Conservation (phyloP, 2,329 filamentous ascomycete genomes). For the Aspergillus cejpii region DNA sequence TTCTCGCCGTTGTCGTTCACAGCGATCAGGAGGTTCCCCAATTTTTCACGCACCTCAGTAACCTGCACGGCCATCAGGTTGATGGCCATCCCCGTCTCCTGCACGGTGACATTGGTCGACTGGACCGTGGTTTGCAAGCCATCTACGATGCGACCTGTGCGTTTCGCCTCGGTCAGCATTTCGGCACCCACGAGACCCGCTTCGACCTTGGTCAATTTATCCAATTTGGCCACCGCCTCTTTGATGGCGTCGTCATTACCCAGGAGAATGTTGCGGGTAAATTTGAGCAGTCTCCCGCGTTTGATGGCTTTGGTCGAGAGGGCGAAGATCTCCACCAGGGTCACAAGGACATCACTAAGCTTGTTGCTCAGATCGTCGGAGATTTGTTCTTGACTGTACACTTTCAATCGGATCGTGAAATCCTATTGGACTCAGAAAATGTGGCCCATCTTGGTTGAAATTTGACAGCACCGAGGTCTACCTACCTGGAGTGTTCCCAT, state of each 20-base stretch:
- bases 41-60: constrained; percentile 7
- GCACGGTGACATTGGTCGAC: constrained; percentile 1
- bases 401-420: constrained; percentile 9
- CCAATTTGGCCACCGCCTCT: constrained; percentile 38
- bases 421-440: constrained; percentile 1
- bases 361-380: constrained; percentile 26
- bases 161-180: constrained; percentile 9
- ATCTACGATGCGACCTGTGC: constrained; percentile 6
- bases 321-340: constrained; percentile 44
- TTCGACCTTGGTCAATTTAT: constrained; percentile 40
- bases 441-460: background rate
- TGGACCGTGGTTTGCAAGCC: constrained; percentile 1
- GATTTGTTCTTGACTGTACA: constrained; percentile 5
- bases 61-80: constrained; percentile 8
- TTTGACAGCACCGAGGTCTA: background rate
- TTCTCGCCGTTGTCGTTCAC: constrained; percentile 4
- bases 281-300: constrained; percentile 37
- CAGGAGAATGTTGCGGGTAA: constrained; percentile 40
- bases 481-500: constrained; percentile 31
- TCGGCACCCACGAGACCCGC: constrained; percentile 40
- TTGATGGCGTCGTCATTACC: constrained; percentile 39
- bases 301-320: constrained; percentile 41
- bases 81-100: constrained; percentile 5
- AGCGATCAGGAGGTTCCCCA: constrained; percentile 1
- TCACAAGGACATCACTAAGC: constrained; percentile 40